Percentiles rank a stretch among this genome's conserved stretches.
phyloP scores from a whole-genome alignment of 257 asterid species.

The Solanum ahanhuiri region DNA sequence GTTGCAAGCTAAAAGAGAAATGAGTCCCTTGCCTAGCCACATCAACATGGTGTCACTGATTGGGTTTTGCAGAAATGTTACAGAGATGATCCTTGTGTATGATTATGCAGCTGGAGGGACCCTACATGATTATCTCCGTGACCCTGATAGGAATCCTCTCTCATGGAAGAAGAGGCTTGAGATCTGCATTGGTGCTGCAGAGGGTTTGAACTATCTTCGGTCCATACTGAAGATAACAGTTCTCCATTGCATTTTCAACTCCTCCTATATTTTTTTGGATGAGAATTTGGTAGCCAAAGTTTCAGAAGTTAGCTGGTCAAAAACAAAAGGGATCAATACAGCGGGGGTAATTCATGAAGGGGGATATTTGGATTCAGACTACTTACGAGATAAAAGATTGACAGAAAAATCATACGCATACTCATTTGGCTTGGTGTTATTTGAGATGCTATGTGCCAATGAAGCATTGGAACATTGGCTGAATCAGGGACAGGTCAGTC shows the following conservation, averaged over 20 bases:
- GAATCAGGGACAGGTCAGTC: constrained; percentile 42
- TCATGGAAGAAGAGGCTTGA: constrained; percentile 59
- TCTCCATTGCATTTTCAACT: constrained; percentile 44
- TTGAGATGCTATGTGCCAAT: constrained; percentile 45
- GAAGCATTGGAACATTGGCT: constrained; percentile 39
- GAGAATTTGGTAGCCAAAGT: constrained; percentile 48
- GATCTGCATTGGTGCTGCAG: constrained; percentile 48
- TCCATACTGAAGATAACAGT: constrained; percentile 30
- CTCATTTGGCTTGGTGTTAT: constrained; percentile 45
- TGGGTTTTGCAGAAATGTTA: constrained; percentile 38
- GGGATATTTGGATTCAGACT: constrained; percentile 45
- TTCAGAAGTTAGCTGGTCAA: constrained; percentile 40
- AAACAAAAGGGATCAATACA: constrained; percentile 11
- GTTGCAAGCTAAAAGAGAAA: constrained; percentile 34
- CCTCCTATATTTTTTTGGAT: constrained; percentile 49
- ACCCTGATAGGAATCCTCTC: constrained; percentile 39
- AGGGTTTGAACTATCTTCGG: constrained; percentile 37
- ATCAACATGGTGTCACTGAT: constrained; percentile 33
- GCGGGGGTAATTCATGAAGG: constrained; percentile 11
- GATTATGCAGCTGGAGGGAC: constrained; percentile 41
- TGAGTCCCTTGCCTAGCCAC: constrained; percentile 18
- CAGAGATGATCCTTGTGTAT: constrained; percentile 43
- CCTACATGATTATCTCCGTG: constrained; percentile 49
- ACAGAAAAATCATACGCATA: constrained; percentile 44
- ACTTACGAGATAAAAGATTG: constrained; percentile 25